Base-by-base conservation (phyloP, 768 basidiomycete species). In the Naganishia friedmannii region DNA sequence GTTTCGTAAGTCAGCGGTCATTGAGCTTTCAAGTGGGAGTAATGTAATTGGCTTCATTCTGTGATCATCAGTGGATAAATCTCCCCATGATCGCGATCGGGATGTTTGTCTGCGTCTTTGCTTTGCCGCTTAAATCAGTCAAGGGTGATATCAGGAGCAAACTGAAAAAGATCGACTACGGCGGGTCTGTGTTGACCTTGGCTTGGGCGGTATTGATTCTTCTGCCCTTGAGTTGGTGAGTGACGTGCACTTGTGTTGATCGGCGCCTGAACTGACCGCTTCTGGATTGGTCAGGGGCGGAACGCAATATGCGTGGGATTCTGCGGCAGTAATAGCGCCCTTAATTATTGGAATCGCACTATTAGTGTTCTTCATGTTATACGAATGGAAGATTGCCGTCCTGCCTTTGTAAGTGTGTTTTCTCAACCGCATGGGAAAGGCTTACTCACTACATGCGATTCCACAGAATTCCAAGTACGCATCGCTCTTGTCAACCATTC, bases 91-190 rank as follows among this genome's bases (percentile, higher is more conserved):
- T 88, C 0, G 78, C 85, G 15, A 74, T 81, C 46, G 84, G 87
- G 0, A 84, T 88, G 28, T 78, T 83, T 23, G 85, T 88, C 19
- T 86, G 90, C 3, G 74, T 85, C 21, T 85, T 88, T 70, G 79
- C 89, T 12, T 83, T 91, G 0, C 90, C 90, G 0, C 82, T 90
- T n/a, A 88, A 88, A 70, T 83, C 85, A 2, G 89, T 90, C 8
- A 82, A 84, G 15, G 90, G 90, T 0, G 82, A 86, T 68, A 84
- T 87, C 23, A 84, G 83, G 76, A 80, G 85, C 65, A 91, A 91
- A 78, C 83, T 91, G 21, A 78, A 86, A 23, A 85, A 85, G 0
- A 80, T 90, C 9, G 90, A 90, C 74, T 90, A 88, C 72, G 63
- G 86, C 28, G 89, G 89, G 0, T 83, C 85, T 0, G 66, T 82